These are phyloP conservation scores for Rhodotorula graminis DNA, from an alignment of 768 basidiomycete species.

Conservation along the genomic window DNA sequence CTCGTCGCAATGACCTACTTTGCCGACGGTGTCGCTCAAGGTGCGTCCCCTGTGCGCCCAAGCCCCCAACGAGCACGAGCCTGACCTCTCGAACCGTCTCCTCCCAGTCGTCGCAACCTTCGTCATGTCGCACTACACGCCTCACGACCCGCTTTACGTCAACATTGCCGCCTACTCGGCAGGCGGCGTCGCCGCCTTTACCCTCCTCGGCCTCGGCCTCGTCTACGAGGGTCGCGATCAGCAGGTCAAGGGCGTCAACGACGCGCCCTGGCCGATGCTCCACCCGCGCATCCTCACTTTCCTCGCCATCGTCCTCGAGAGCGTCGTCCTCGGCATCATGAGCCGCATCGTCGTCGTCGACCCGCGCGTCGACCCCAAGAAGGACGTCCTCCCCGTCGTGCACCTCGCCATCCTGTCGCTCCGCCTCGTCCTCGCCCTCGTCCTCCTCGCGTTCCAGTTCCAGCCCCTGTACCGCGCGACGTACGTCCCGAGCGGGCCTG, in stretches of 20 bases:
- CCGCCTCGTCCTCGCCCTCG: conserved; percentile 34
- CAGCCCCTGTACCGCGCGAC: conserved; percentile 18
- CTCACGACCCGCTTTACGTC: conserved; percentile 82
- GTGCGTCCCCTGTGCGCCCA: conserved; percentile 55
- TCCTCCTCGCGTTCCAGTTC: conserved; percentile 32
- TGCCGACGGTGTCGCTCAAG: conserved; percentile 60
- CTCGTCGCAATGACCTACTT: conserved; percentile 68
- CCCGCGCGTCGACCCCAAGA: conserved; percentile 27
- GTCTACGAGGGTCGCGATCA: conserved; percentile 65
- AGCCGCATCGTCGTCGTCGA: conserved; percentile 49
- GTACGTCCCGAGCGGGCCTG: conserved; percentile 11
- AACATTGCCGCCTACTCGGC: conserved; percentile 92
- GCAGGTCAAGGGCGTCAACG: conserved; percentile 60
- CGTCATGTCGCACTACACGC: conserved; percentile 48
- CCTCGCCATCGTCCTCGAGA: conserved; percentile 58
- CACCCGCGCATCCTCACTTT: conserved; percentile 50
- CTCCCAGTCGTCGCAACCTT: conserved; percentile 30
- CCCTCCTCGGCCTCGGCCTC: conserved; percentile 51
- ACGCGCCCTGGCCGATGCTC: conserved; percentile 53
- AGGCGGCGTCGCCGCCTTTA: conserved; percentile 57
- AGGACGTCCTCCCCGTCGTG: conserved; percentile 52
- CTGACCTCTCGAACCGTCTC: conserved; percentile 45
- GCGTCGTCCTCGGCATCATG: conserved; percentile 58
- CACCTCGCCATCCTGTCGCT: conserved; percentile 29
- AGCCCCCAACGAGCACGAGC: conserved; percentile 28